Base-by-base conservation (phyloP, 768 basidiomycete species). In the Cyclocybe aegerita region DNA sequence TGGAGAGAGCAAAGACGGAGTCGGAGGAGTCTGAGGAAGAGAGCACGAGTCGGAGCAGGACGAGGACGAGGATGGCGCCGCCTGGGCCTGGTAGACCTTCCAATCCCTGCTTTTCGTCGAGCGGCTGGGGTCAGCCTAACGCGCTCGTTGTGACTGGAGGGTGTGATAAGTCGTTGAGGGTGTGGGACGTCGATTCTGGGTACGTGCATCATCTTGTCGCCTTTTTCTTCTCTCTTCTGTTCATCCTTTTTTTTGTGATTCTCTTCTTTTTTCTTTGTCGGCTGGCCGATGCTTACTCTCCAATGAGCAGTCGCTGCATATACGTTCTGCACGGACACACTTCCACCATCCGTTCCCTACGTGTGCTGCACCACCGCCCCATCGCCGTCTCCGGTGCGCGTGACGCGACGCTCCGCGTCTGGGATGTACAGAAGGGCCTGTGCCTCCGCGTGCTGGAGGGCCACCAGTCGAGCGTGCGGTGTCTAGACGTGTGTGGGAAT, bases 101-200 rank as follows among this genome's bases (percentile, higher is more conserved):
- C 39, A 52, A 78, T 50, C 69, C 74, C 11, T 83, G 85, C 53
- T 81, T 82, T 46, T 79, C 89, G 2, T 86, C 88, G 0, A 77
- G 82, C 46, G 96, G 96, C 1, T 98, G 93, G 91, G 94, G 95
- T 0, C 90, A 95, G 63, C 82, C 84, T 1, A 82, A 83, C 43
- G 74, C 91, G 6, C 71, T 97, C 4, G 83, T 96, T 14, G 88
- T 98, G 16, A 93, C 88, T 52, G 95, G 91, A 1, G 95, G 94
- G 4, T 97, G 96, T 60, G 96, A 99, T 63, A 88, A 94, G 58
- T 80, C 82, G 39, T 71, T 99, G n/a, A 76, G 88, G 33, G 91
- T 99, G 0, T 98, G 95, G 95, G 93, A 97, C 62, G 81, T 88
- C 6, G 76, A 81, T 44, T 83, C 89, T 12, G 94, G 94, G 88